Conservation (phyloP, 2,329 filamentous ascomycete species). For the Exophiala calicioides region DNA sequence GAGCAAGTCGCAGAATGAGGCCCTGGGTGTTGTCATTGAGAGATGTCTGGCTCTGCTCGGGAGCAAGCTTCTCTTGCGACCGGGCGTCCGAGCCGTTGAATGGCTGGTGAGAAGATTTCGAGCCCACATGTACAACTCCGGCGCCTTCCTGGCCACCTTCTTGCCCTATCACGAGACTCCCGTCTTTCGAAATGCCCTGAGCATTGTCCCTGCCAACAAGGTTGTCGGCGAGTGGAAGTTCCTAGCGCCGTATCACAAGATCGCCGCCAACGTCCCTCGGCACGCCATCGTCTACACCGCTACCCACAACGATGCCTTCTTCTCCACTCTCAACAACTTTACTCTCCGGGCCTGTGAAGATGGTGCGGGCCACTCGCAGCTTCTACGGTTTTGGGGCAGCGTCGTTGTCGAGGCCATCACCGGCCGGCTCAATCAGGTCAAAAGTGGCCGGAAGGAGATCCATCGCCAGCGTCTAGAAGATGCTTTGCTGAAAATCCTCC, state of each 20-base stretch:
- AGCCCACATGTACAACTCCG: constrained; percentile 87
- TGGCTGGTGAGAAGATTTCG: constrained; percentile 92
- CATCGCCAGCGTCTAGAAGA: constrained; percentile 81
- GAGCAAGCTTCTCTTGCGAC: constrained; percentile 75
- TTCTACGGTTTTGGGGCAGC: constrained; percentile 89
- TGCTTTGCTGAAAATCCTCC: constrained; percentile 67
- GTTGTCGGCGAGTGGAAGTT: constrained; percentile 79
- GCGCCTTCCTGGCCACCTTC: constrained; percentile 76
- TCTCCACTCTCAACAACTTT: constrained; percentile 75
- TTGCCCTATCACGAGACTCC: constrained; percentile 88
- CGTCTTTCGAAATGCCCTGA: constrained; percentile 80
- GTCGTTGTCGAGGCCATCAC: constrained; percentile 83
- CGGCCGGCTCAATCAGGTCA: constrained; percentile 74
- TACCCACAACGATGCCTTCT: constrained; percentile 73
- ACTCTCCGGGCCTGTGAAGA: constrained; percentile 71
- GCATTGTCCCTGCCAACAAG: constrained; percentile 73
- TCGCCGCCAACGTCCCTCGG: constrained; percentile 73
- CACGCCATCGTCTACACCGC: constrained; percentile 82
- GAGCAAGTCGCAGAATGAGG: constrained; percentile 76
- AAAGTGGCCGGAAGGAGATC: constrained; percentile 72
- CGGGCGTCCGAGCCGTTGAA: constrained; percentile 86
- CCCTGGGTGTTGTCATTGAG: constrained; percentile 75
- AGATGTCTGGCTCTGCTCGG: constrained; percentile 80
- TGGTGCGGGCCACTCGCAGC: constrained; percentile 71
- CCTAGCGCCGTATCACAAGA: constrained; percentile 80